Conservation (phyloP, 768 basidiomycete genomes). For the Russula olivacea region DNA sequence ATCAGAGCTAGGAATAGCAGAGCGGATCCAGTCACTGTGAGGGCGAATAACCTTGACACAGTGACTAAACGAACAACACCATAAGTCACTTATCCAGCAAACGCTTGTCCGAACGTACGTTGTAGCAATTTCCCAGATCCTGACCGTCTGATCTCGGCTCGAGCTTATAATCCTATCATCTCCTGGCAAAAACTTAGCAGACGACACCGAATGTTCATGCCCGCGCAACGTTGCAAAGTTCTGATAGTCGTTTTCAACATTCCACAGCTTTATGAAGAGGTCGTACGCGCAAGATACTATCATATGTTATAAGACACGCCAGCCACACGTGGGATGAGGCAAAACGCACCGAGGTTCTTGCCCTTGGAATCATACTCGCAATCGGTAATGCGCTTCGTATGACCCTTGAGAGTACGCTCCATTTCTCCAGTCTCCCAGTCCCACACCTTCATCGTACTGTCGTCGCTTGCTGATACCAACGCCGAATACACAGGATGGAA, state of each 20-base stretch:
- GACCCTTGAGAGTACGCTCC: constrained; percentile 53
- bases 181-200: constrained; percentile 46
- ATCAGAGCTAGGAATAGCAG: constrained; percentile 34
- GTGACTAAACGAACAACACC: constrained; percentile 33
- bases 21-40: constrained; percentile 51
- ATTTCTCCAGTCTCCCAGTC: constrained; percentile 60
- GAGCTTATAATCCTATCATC: constrained; percentile 49
- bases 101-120: constrained; percentile 35
- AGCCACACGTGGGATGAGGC: not conserved
- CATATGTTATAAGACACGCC: not conserved
- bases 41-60: constrained; percentile 47
- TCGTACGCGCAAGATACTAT: constrained; percentile 56
- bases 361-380: constrained; percentile 54
- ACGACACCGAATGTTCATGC: constrained; percentile 54
- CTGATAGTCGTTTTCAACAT: constrained; percentile 49
- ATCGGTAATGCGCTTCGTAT: constrained; percentile 52
- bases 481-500: constrained; percentile 52
- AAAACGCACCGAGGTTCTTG: constrained; percentile 39
- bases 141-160: constrained; percentile 49
- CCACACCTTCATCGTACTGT: constrained; percentile 53
- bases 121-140: constrained; percentile 51
- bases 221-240: constrained; percentile 50
- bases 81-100: not conserved
- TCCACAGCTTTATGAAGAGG: constrained; percentile 54
- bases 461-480: constrained; percentile 50